phyloP scores from a whole-genome alignment of 164 flowering plant species.

The Aristolochia fimbriata region DNA sequence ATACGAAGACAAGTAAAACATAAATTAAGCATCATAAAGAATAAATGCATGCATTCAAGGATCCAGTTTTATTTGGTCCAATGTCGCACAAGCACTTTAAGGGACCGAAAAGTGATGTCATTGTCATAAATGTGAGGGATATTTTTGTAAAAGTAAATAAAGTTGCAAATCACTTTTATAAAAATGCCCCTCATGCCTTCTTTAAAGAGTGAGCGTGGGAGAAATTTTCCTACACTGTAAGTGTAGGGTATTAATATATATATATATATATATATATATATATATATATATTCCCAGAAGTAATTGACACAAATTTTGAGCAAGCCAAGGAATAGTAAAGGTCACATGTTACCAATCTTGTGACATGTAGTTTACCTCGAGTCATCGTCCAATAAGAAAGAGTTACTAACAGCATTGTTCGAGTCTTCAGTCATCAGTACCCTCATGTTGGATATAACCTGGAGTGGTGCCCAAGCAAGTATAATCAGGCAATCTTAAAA shows the following conservation, averaged over 20 bases:
- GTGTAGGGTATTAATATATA: too few relatives aligned
- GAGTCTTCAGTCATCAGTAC: constrained; percentile 68
- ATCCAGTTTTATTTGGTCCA: neutral
- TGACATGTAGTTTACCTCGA: constrained; percentile 32
- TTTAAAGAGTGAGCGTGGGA: too few relatives aligned
- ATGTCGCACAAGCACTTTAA: too few relatives aligned
- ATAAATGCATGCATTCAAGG: neutral
- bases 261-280: too few relatives aligned
- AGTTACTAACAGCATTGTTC: constrained; percentile 55
- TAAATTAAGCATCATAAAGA: neutral
- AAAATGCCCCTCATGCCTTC: too few relatives aligned
- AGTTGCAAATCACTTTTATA: too few relatives aligned
- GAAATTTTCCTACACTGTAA: too few relatives aligned
- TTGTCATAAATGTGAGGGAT: too few relatives aligned
- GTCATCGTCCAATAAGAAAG: constrained; percentile 61
- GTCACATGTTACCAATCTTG: neutral
- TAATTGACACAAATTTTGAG: too few relatives aligned
- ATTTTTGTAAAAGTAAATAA: too few relatives aligned
- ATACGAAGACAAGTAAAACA: neutral
- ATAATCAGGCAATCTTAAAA: neutral
- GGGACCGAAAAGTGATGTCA: too few relatives aligned
- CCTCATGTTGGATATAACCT: constrained; percentile 65
- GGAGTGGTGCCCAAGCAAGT: constrained; percentile 1
- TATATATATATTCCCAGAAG: neutral
- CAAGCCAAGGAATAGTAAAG: too few relatives aligned